phyloP scores from a whole-genome alignment of 371 early-diverging fungal species.

The Blakeslea trispora region DNA sequence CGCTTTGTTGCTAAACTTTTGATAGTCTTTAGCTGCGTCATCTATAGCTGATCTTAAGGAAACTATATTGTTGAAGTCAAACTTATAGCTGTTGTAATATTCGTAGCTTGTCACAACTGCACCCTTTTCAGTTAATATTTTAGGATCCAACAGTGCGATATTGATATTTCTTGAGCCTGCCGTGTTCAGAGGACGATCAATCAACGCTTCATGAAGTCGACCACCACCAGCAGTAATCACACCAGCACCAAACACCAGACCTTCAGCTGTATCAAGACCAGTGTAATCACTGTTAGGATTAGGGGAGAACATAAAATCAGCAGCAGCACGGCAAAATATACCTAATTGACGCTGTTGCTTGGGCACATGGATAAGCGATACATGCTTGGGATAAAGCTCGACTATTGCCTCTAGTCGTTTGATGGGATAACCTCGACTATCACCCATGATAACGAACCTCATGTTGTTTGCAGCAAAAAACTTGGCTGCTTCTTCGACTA shows the following conservation, averaged over 20 bases:
- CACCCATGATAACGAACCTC: slow-evolving; percentile 60
- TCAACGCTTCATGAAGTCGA: slow-evolving; percentile 55
- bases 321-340: slow-evolving; percentile 58
- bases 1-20: slow-evolving; percentile 29
- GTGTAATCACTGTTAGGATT: slow-evolving; percentile 49
- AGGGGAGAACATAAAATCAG: slow-evolving; percentile 65
- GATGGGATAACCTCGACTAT: slow-evolving; percentile 53
- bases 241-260: slow-evolving; percentile 61
- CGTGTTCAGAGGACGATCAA: slow-evolving; percentile 48
- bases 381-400: slow-evolving; percentile 49
- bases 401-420: slow-evolving; percentile 44
- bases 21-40: slow-evolving; percentile 45
- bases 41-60: slow-evolving; percentile 45
- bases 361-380: slow-evolving; percentile 45
- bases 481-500: slow-evolving; percentile 43
- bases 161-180: slow-evolving; percentile 13
- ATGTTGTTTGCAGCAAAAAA: slow-evolving; percentile 51
- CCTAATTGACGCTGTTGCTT: slow-evolving; percentile 57
- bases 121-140: slow-evolving; percentile 22
- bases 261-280: slow-evolving; percentile 59
- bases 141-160: slow-evolving; percentile 15
- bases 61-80: slow-evolving; percentile 30
- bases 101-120: slow-evolving; percentile 45
- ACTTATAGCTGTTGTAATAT: slow-evolving; percentile 61
- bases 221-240: slow-evolving; percentile 62